phyloP scores from a whole-genome alignment of 2,329 filamentous ascomycete genomes.

The Zymoseptoria tritici region DNA sequence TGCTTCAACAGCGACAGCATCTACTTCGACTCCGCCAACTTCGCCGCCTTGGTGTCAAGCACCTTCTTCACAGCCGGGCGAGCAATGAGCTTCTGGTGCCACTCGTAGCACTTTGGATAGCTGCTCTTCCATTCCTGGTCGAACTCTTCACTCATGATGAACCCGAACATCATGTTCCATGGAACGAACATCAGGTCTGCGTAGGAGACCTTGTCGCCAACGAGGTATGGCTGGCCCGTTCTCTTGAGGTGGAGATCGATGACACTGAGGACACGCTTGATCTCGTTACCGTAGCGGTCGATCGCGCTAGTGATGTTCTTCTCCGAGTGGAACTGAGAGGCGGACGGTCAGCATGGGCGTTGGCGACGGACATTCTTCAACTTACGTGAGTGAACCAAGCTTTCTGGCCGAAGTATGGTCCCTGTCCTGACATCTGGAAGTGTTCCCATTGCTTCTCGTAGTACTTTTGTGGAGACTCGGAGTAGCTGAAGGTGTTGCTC shows the following conservation, averaged over 20 bases:
- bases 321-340: slow-evolving; percentile 20
- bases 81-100: slow-evolving; percentile 23
- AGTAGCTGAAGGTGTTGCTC: slow-evolving; percentile 21
- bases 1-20: not conserved
- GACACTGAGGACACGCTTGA: slow-evolving; percentile 39
- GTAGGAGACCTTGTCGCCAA: slow-evolving; percentile 37
- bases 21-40: slow-evolving; percentile 3
- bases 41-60: slow-evolving; percentile 18
- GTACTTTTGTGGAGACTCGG: slow-evolving; percentile 18
- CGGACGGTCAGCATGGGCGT: not conserved
- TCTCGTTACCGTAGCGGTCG: slow-evolving; percentile 40
- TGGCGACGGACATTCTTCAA: not conserved
- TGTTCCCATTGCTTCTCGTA: slow-evolving; percentile 24
- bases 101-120: slow-evolving; percentile 21
- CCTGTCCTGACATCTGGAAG: slow-evolving; percentile 28
- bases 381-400: slow-evolving; percentile 38
- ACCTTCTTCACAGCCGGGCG: slow-evolving; percentile 25
- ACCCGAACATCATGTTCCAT: slow-evolving; percentile 24
- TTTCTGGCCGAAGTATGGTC: slow-evolving; percentile 38
- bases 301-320: slow-evolving; percentile 34
- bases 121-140: slow-evolving; percentile 20
- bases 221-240: slow-evolving; percentile 32
- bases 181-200: slow-evolving; percentile 36
- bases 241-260: slow-evolving; percentile 34
- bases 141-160: slow-evolving; percentile 16